Evolutionary conservation across 2,329 filamentous ascomycete genomes (phyloP).

Genomic region (Periglandula ipomoeae): DNA sequence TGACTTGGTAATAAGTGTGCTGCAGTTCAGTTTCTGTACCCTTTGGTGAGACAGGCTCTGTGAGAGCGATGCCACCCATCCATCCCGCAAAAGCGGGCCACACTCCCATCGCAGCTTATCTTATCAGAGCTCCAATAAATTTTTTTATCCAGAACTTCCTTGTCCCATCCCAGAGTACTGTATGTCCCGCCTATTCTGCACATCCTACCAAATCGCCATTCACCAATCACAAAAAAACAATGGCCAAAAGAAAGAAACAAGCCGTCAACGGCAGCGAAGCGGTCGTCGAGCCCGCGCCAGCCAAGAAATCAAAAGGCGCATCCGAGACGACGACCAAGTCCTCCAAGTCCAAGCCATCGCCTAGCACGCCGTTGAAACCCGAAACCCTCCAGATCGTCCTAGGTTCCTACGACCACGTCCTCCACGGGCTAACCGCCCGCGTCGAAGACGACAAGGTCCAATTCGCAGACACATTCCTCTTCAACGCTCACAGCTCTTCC

Average conservation of each 20-base stretch:
- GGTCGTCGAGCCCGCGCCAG: conserved; percentile 12
- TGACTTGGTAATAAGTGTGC: not conserved
- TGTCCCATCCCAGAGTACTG: too few species aligned
- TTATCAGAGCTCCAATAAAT: conserved; percentile 4
- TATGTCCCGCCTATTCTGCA: too few species aligned
- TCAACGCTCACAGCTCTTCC: conserved; percentile 84
- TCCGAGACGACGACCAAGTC: conserved; percentile 1
- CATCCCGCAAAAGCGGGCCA: not conserved
- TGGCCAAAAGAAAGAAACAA: conserved; percentile 43
- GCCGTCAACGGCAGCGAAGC: conserved; percentile 19
- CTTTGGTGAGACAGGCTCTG: too few species aligned
- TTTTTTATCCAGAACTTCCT: too few species aligned
- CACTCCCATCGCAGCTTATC: not conserved
- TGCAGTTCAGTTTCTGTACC: too few species aligned
- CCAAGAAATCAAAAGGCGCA: conserved; percentile 24
- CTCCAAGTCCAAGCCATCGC: conserved; percentile 9
- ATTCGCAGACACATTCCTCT: conserved; percentile 90
- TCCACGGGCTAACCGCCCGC: conserved; percentile 82
- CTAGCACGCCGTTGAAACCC: not conserved
- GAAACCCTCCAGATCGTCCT: conserved; percentile 80
- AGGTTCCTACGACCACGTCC: conserved; percentile 86
- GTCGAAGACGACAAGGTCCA: conserved; percentile 41
- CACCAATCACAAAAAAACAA: not conserved
- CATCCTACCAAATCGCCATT: not conserved
- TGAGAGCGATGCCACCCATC: too few species aligned